Conservation (phyloP, 2,329 filamentous ascomycete species). For the Parafenestella ontariensis region DNA sequence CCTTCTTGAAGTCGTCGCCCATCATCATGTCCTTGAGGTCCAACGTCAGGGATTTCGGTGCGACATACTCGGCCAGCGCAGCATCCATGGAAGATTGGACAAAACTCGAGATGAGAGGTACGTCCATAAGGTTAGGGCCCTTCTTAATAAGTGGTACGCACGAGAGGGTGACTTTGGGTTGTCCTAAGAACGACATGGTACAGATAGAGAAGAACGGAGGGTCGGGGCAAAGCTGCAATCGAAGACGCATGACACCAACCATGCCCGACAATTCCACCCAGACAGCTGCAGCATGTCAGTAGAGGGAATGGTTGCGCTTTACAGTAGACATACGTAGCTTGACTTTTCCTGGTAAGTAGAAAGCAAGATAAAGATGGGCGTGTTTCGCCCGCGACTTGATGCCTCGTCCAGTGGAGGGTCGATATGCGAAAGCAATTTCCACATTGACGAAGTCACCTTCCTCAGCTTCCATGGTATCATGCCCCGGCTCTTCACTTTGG, state of each 20-base stretch:
- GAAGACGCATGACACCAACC: slow-evolving; percentile 72
- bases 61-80: slow-evolving; percentile 76
- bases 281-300: slow-evolving; percentile 57
- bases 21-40: slow-evolving; percentile 79
- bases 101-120: slow-evolving; percentile 76
- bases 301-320: background rate
- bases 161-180: slow-evolving; percentile 74
- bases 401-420: slow-evolving; percentile 67
- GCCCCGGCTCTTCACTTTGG: slow-evolving; percentile 40
- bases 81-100: slow-evolving; percentile 78
- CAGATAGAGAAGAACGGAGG: slow-evolving; percentile 79
- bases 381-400: slow-evolving; percentile 71
- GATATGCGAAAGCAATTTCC: slow-evolving; percentile 77
- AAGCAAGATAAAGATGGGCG: slow-evolving; percentile 74
- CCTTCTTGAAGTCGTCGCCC: slow-evolving; percentile 80
- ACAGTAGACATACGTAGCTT: slow-evolving; percentile 55
- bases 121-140: slow-evolving; percentile 75
- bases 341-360: slow-evolving; percentile 68
- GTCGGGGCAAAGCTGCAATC: slow-evolving; percentile 76
- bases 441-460: slow-evolving; percentile 81
- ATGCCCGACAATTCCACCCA: slow-evolving; percentile 79
- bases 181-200: slow-evolving; percentile 76
- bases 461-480: slow-evolving; percentile 70
- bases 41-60: slow-evolving; percentile 75
- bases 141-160: slow-evolving; percentile 74